Base-by-base conservation (phyloP, 2,329 filamentous ascomycete species). In the Penicillium sp. region DNA sequence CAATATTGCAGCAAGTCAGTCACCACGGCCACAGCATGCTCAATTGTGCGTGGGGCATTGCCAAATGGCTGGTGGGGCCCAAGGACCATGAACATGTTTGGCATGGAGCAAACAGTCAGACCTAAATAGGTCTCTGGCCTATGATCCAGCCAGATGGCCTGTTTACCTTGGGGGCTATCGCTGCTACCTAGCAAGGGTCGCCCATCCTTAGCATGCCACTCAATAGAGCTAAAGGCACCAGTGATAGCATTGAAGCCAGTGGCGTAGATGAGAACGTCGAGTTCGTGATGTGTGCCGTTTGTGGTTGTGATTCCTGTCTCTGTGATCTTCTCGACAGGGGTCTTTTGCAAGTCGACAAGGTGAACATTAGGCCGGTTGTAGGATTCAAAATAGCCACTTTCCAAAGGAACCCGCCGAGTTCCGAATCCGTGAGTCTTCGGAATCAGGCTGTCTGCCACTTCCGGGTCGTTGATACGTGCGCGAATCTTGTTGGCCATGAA, bases 81-180 rank as follows among this genome's bases (percentile, higher is more conserved):
- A 63, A 85, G 84, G 48, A 83, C 66, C 61, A 80, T 81, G 67
- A 82, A 80, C 73, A 82, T 75, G 48, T 83, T 83, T 0, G 80
- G 79, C 63, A 80, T 79, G 2, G 69, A 70, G n/a, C 71, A 62
- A 10, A 73, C 71, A 0, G 74, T 74, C 6, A 79, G 72, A 1
- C 80, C 80, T 1, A 82, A 61, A 50, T 73, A 77, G 0, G 78
- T 78, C 19, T 64, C 68, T 1, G 76, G 74, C 0, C 73, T 48
- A 33, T 62, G 62, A 31, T 63, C 62, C 31, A 59, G 31, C 62
- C 62, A 63, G 24, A 63, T 41, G 7, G 62, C 62, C 8, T 52
- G n/a, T 6, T 73, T 2, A 66, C 64, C 47, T 61, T 66, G 49
- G 71, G 56, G 50, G 11, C 45, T 52, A 7, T 57, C 56, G 33